Percentiles rank a stretch among this genome's conserved stretches.
phyloP scores from a whole-genome alignment of 2,329 filamentous ascomycete species.

The Magnaporthiopsis incrustans region DNA sequence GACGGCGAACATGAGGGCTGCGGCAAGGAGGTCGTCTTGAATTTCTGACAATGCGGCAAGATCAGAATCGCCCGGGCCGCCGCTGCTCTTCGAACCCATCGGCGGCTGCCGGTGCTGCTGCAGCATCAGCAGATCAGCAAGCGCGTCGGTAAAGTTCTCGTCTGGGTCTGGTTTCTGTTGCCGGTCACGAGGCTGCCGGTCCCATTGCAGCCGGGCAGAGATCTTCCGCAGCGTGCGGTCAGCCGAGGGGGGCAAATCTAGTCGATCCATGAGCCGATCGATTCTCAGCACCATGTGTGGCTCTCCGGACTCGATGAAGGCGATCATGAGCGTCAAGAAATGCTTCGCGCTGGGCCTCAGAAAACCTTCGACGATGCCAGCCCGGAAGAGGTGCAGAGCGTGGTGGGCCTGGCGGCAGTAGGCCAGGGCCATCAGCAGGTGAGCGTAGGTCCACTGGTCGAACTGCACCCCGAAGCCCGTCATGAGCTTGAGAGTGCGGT shows the following conservation, averaged over 20 bases:
- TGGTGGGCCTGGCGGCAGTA: slow-evolving; percentile 40
- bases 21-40: background rate
- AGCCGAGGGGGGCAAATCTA: slow-evolving; percentile 23
- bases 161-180: background rate
- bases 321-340: slow-evolving; percentile 45
- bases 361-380: slow-evolving; percentile 32
- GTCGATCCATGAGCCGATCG: slow-evolving; percentile 32
- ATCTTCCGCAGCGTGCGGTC: background rate
- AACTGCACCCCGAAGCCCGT: slow-evolving; percentile 35
- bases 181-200: background rate
- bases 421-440: slow-evolving; percentile 40
- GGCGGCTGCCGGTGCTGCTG: background rate
- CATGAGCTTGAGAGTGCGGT: slow-evolving; percentile 42
- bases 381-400: slow-evolving; percentile 39
- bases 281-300: slow-evolving; percentile 32
- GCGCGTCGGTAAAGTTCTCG: background rate
- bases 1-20: background rate
- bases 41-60: background rate
- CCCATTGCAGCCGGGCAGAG: slow-evolving; percentile 1
- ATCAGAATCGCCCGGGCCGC: background rate
- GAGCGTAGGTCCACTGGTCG: slow-evolving; percentile 40
- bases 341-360: slow-evolving; percentile 41
- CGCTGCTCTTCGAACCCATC: too few species aligned
- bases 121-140: background rate
- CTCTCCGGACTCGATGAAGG: slow-evolving; percentile 38